Evolutionary conservation across 2,329 filamentous ascomycete genomes (phyloP), one percentile per base, ranked within the genome.

Genomic region (Macrophomina phaseolina): DNA sequence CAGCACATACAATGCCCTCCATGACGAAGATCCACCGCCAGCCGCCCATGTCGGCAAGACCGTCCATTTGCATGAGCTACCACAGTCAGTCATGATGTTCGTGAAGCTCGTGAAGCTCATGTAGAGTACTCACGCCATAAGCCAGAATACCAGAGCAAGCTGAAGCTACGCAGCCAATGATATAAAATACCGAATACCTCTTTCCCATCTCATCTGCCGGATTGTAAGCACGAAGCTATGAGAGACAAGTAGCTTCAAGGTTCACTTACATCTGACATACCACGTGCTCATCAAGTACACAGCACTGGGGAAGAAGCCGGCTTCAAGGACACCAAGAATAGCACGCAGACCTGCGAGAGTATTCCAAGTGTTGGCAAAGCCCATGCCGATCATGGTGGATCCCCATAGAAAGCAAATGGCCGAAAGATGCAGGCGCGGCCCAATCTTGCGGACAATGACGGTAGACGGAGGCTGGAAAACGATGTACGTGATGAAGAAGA

Each of bases 81-180:
- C 76, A 83, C 36, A 34, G 28, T 58, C 9, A 60, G 52, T 18
- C 14, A 51, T 32, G 34, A 36, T 32, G 12, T n/a, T 38, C 45
- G 14, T 23, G 9, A 8, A 30, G 16, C 3, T 23, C 23, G 23
- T 36, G 12, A 16, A 89, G 81, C 23, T 14, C 4, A 11, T 23
- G 23, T 3, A 23, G 23, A n/a, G 4, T 28, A 16, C 58, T 9
- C 38, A 62, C 58, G 5, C 90, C 90, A 64, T 87, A 92, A 12
- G 90, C 89, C 1, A 93, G 81, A 55, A 93, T 89, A 65, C 90
- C 89, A 0, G 88, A 82, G 70, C 90, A 89, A 1, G 87, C 90
- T 0, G 87, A 85, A 0, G 90, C 88, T 5, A 90, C 81, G 69
- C 85, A 89, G 45, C 90, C 89, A 5, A 91, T 81, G 16, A 92